Base-by-base conservation (phyloP, 805 yeast species). In the Yarrowia sp. region DNA sequence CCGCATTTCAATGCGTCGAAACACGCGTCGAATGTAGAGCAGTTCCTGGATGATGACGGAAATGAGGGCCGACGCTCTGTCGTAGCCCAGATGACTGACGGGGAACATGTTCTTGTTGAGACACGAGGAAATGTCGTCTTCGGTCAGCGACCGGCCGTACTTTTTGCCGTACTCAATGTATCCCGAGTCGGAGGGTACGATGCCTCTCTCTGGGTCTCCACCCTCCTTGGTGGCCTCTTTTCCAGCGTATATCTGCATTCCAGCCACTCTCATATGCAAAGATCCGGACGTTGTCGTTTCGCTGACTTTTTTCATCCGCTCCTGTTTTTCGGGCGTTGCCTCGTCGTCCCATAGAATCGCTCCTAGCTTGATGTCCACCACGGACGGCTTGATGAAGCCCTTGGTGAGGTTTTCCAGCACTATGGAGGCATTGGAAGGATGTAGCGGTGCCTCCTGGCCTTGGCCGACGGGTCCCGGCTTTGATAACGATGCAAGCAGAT, bases 331-430 rank as follows among this genome's bases (percentile, higher is more conserved):
- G 0, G 68, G 72, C 2, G 82, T 67, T 0, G 90, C 85, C 14
- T 71, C 69, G 1, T 69, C 70, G 74, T 93, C 98, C 70, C 87
- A 85, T 38, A 93, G 76, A 10, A 80, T 71, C 6, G 84, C 74
- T 0, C 99, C 99, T 3, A 93, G 78, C 73, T 93, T 93, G 52
- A 93, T 83, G 73, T 93, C 99, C 67, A 93, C 71, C 1, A 95
- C 81, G 64, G 88, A 83, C 0, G 98, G 98, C 51, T 78, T 75
- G 4, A 58, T 71, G 71, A 80, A 89, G 0, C 90, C 90, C 64
- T 81, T 72, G 30, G 88, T 76, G 2, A 87, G 72, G 73, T 93
- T 95, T 70, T 86, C 86, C 35, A 95, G 76, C 8, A 93, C 95
- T 30, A 56, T 41, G 33, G 41, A 49, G 14, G 44, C 22, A 21